These are phyloP conservation scores for Bacterosira constricta DNA, from an alignment of 108 stramenopile species.

Conservation along the genomic window DNA sequence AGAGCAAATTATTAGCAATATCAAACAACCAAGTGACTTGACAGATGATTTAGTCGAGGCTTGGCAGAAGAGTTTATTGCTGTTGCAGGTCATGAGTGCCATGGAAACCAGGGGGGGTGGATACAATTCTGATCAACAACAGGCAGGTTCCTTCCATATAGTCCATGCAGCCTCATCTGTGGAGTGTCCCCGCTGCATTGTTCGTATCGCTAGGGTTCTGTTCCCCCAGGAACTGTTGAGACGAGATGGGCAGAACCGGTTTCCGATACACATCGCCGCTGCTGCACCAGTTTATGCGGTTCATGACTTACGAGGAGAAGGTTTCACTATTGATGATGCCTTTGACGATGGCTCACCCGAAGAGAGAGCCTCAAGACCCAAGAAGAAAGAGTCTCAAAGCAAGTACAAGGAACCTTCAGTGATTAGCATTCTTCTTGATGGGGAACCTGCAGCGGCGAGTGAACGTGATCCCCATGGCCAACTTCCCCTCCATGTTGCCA, in stretches of 20 bases:
- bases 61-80: conserved; percentile 61
- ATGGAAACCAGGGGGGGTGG: conserved; percentile 11
- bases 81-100: conserved; percentile 40
- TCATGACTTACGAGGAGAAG: conserved; percentile 65
- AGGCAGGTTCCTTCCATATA: conserved; percentile 29
- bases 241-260: conserved; percentile 49
- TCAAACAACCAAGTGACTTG: conserved; percentile 51
- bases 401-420: conserved; percentile 47
- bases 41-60: conserved; percentile 59
- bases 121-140: background rate
- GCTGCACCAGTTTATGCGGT: conserved; percentile 59
- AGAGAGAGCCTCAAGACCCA: conserved; percentile 37
- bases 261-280: conserved; percentile 60
- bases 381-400: conserved; percentile 29
- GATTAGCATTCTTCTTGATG: conserved; percentile 38
- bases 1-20: conserved; percentile 53
- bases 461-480: conserved; percentile 46
- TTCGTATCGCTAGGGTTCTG: conserved; percentile 59
- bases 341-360: conserved; percentile 32
- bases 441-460: conserved; percentile 45
- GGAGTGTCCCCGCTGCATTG: conserved; percentile 64
- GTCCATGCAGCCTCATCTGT: conserved; percentile 62
- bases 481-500: conserved; percentile 60
- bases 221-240: conserved; percentile 50
- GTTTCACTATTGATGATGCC: conserved; percentile 52